Conservation (phyloP, 257 asterid species). For the Nicotiana tabacum region DNA sequence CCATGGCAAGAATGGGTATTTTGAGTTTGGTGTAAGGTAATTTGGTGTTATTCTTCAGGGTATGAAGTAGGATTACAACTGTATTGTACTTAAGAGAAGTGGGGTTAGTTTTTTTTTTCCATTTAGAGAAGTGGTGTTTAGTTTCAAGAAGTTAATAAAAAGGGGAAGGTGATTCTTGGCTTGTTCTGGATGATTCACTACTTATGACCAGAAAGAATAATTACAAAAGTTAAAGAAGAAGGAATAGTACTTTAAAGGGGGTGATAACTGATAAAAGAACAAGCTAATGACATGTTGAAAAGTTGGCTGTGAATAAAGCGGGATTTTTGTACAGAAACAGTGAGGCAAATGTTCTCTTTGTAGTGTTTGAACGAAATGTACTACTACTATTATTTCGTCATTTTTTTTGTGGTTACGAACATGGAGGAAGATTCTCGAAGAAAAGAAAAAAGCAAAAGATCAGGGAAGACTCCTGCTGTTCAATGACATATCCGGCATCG, state of each 20-base stretch:
- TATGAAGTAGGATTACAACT: not conserved
- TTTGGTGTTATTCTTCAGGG: constrained; percentile 23
- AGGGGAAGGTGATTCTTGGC: not conserved
- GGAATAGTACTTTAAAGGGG: no score
- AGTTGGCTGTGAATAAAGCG: not conserved
- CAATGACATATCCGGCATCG: not conserved
- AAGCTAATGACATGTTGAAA: not conserved
- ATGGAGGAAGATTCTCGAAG: not conserved
- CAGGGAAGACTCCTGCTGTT: not conserved
- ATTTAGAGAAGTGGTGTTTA: not conserved
- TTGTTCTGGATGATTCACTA: not conserved
- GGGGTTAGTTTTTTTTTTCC: constrained; percentile 11
- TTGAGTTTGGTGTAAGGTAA: constrained; percentile 9
- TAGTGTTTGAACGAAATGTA: not conserved
- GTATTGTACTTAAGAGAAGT: not conserved
- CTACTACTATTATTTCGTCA: not conserved
- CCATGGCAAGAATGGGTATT: not conserved
- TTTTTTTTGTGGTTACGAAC: not conserved
- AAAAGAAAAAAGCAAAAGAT: not conserved
- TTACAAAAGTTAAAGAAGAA: not conserved
- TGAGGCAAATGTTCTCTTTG: not conserved
- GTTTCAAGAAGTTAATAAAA: not conserved
- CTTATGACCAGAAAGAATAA: not conserved
- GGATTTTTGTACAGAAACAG: not conserved
- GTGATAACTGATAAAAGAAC: not conserved